Base-by-base conservation (phyloP, 106 monocot genomes). In the Dendrobium huoshanense region DNA sequence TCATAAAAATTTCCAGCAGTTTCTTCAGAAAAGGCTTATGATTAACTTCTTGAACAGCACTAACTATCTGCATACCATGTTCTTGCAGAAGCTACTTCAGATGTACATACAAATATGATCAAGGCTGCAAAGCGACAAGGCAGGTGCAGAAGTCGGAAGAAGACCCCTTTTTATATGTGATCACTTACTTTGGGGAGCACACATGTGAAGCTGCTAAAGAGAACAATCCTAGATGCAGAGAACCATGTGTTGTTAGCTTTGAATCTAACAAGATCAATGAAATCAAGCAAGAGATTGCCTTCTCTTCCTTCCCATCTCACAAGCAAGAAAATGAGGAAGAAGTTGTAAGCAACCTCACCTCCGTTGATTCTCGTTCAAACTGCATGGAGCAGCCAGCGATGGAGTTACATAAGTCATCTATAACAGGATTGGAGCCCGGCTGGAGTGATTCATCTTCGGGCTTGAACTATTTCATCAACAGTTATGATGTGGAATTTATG, bases 51-150 rank as follows among this genome's bases (percentile, higher is more conserved):
- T 2, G 45, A 75, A 17, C 11, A 5, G 73, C 64, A 25, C 72
- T 72, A 33, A 72, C 37, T 72, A n/a, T 15, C 33, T 4, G 29
- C 22, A 72, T 13, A 37, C 72, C 5, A 25, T 54, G 51, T 1
- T 33, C 17, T 73, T 20, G 16, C 88, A 89, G 89, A 86, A 72
- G 84, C 77, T 89, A 89, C 74, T 89, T 78, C 75, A 89, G 89
- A 73, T 89, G 89, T 72, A 86, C 79, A 8, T 41, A 89, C 81
- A 89, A 89, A 76, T 17, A 48, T n/a, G 81, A 79, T 33, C 72
- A 75, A 44, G 78, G 78, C 0, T 89, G 89, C 81, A 33, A 41
- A 29, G 89, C 89, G 2, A 81, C 29, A 5, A 77, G 78, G 41
- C 86, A 83, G 61, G 89, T 80, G 41, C 89, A 89, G 79, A 80